Evolutionary conservation across 208 protist species (phyloP).

Genomic region (Leishmania mexicana): DNA sequence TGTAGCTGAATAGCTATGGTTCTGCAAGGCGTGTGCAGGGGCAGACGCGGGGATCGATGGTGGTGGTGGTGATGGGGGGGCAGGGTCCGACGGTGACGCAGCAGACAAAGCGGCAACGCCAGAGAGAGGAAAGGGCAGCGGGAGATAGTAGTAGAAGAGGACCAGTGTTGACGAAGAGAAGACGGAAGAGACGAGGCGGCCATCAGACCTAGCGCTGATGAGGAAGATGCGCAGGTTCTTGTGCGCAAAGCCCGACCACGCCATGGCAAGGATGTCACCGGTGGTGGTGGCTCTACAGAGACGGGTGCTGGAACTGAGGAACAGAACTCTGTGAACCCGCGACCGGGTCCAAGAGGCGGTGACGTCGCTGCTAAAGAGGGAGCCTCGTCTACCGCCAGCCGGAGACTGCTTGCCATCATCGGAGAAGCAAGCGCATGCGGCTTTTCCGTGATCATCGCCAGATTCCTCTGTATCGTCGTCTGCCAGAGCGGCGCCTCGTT

Average conservation of each 20-base stretch:
- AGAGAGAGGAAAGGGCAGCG: not conserved
- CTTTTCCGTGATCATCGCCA: not conserved
- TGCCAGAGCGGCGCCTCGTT: not conserved
- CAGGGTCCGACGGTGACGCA: not conserved
- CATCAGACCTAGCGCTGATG: not conserved
- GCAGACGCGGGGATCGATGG: not conserved
- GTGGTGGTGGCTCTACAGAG: not conserved
- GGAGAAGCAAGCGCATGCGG: not conserved
- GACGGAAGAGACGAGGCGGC: not conserved
- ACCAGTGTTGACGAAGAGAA: not conserved
- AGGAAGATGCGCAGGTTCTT: not conserved
- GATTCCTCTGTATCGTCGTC: not conserved
- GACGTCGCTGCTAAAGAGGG: not conserved
- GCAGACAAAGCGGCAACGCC: not conserved
- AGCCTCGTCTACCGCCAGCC: not conserved
- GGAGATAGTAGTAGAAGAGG: not conserved
- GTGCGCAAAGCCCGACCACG: not conserved
- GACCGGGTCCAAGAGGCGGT: not conserved
- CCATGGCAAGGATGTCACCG: not conserved
- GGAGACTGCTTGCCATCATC: not conserved
- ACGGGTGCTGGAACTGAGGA: not conserved
- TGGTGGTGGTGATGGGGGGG: not conserved
- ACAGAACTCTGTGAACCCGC: not conserved
- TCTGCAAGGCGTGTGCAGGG: constrained; percentile 3
- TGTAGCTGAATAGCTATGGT: not conserved